Evolutionary conservation across 306 rosid genomes (phyloP), one percentile per base, ranked within the genome.

Genomic region (Citrullus mucosospermus): DNA sequence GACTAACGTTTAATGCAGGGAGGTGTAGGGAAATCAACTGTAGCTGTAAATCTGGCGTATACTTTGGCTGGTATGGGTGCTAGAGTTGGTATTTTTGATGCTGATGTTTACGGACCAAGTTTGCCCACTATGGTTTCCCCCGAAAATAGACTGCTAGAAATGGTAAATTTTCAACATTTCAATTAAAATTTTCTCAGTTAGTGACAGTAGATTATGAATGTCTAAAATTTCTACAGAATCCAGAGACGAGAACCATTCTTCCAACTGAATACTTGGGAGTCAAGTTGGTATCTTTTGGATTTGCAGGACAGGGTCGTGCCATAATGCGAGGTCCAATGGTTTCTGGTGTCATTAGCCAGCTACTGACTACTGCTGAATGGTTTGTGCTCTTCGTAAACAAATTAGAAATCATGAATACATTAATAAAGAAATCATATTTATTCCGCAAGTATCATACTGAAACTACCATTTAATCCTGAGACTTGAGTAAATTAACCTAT

Each of bases 291-390:
- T 96, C 99, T 48, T 96, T 95, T 81, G 99, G 99, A 83, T 95
- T 92, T 85, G 86, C 99, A 15, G 98, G 99, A 77, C 96, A 96
- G 87, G 99, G 98, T 59, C 98, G 97, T 60, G 99, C 99, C 17
- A 83, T 96, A 71, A 96, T 92, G 99, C 93, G 99, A 55, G 99
- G 99, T 60, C 98, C 99, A 74, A 96, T 90, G 99, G 99, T 96
- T 86, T 92, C 99, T 78, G 98, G 99, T 71, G 98, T 95, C 85
- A 92, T 92, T 82, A 66, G 87, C 87, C 98, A 95, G 80, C 96
- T 95, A 84, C 87, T 95, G 75, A 95, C 99, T 69, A 95, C 99
- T 82, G 77, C 93, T 11, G 98, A 95, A 86, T 92, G 93, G 98
- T 95, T 91, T 75, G 79, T 50, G 44, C 36, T 80, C 66, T 74